phyloP scores from a whole-genome alignment of 768 basidiomycete genomes.

The Boletus barrowsii region DNA sequence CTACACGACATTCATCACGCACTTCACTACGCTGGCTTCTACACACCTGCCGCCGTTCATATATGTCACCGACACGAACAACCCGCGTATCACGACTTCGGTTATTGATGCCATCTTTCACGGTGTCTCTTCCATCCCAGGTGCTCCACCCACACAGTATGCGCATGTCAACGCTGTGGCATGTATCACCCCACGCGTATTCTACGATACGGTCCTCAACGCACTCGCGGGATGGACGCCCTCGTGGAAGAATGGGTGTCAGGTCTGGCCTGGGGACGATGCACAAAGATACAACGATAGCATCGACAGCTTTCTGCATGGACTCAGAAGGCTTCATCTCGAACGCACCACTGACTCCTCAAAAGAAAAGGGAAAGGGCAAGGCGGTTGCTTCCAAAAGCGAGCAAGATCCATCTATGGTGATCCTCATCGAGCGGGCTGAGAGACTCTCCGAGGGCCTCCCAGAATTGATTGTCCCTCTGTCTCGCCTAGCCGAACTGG shows the following conservation, averaged over 20 bases:
- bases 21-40: slow-evolving; percentile 30
- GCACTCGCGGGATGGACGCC: slow-evolving; percentile 53
- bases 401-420: slow-evolving; percentile 41
- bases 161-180: slow-evolving; percentile 54
- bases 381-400: slow-evolving; percentile 13
- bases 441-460: slow-evolving; percentile 58
- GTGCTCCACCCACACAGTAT: slow-evolving; percentile 31
- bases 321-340: slow-evolving; percentile 43
- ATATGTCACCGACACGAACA: slow-evolving; percentile 58
- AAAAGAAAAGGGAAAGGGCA: slow-evolving; percentile 31
- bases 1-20: slow-evolving; percentile 21
- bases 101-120: slow-evolving; percentile 28
- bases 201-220: slow-evolving; percentile 69
- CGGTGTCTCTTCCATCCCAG: slow-evolving; percentile 8
- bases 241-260: slow-evolving; percentile 59
- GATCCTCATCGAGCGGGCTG: slow-evolving; percentile 64
- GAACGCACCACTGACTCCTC: slow-evolving; percentile 2
- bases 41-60: slow-evolving; percentile 59
- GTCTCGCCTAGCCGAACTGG: slow-evolving; percentile 68
- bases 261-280: slow-evolving; percentile 49
- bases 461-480: slow-evolving; percentile 70
- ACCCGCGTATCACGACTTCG: slow-evolving; percentile 43
- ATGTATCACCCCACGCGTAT: slow-evolving; percentile 57
- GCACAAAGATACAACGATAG: slow-evolving; percentile 56
- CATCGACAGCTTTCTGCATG: slow-evolving; percentile 69